phyloP scores from a whole-genome alignment of 2,329 filamentous ascomycete species.

The Fusarium chaquense region DNA sequence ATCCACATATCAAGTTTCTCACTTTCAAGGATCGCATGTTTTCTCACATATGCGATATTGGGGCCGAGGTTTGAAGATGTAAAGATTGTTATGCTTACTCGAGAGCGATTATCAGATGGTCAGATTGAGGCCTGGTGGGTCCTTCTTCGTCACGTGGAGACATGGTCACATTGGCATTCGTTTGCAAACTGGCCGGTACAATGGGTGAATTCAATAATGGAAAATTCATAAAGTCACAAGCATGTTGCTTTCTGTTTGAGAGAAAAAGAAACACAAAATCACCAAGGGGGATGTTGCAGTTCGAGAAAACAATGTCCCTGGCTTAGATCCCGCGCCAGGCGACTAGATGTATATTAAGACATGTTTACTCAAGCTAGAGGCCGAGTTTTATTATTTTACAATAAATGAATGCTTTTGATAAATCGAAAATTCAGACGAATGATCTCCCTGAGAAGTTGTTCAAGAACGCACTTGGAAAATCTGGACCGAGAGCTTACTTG shows the following conservation, averaged over 20 bases:
- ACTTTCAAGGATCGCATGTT: background rate
- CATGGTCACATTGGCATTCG: background rate
- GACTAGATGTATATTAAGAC: background rate
- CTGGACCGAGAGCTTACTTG: background rate
- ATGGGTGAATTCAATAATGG: background rate
- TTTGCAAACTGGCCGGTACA: background rate
- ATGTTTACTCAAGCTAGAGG: background rate
- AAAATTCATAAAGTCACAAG: too few species aligned
- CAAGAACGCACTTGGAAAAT: rapidly evolving
- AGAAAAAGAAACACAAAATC: background rate
- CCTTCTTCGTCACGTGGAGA: constrained; percentile 12
- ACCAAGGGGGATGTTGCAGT: background rate
- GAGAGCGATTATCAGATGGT: constrained; percentile 21
- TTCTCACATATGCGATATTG: background rate
- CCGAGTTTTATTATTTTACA: background rate
- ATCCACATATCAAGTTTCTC: rapidly evolving
- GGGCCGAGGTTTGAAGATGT: background rate
- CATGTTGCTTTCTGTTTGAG: background rate
- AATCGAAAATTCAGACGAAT: rapidly evolving
- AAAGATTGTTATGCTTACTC: background rate
- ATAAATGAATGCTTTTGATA: rapidly evolving
- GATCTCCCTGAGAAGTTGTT: rapidly evolving
- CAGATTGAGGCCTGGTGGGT: constrained; percentile 26
- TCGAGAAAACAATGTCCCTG: background rate
- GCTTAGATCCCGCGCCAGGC: background rate